A percentile compares a stretch with the other conserved stretches of the same genome.
Evolutionary conservation across 495 filamentous ascomycete genomes (phyloP).

Genomic region (Tuber indicum): DNA sequence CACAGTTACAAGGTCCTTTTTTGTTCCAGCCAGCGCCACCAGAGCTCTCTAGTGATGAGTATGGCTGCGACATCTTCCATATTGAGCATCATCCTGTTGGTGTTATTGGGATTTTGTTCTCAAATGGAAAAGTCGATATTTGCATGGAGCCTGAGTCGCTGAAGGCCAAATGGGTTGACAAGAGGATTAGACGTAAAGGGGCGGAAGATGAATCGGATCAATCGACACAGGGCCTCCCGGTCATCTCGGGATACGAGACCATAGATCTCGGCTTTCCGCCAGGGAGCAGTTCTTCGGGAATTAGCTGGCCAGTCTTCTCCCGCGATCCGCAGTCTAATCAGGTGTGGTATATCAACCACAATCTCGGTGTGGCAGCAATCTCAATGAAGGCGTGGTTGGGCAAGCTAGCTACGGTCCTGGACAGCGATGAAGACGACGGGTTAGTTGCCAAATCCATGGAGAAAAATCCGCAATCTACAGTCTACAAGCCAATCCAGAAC

Average conservation of each 20-base stretch:
- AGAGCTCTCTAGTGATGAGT: slow-evolving; percentile 30
- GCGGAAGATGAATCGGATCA: slow-evolving; percentile 1
- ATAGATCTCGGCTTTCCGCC: slow-evolving; percentile 26
- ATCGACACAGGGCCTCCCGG: slow-evolving; percentile 17
- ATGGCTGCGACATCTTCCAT: slow-evolving; percentile 42
- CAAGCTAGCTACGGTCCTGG: slow-evolving; percentile 27
- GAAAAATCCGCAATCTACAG: slow-evolving; percentile 18
- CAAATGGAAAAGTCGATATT: slow-evolving; percentile 39
- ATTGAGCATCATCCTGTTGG: slow-evolving; percentile 29
- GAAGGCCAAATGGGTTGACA: slow-evolving; percentile 37
- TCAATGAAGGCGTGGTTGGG: slow-evolving; percentile 40
- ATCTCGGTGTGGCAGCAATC: slow-evolving; percentile 31
- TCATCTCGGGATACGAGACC: slow-evolving; percentile 39
- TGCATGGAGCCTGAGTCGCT: slow-evolving; percentile 34
- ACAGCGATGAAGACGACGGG: slow-evolving; percentile 34
- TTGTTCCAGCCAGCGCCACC: slow-evolving; percentile 38
- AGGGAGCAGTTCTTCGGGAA: slow-evolving; percentile 7
- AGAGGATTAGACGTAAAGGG: slow-evolving; percentile 10
- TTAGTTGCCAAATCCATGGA: slow-evolving; percentile 24
- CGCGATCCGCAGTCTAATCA: slow-evolving; percentile 29
- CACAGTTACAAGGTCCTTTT: slow-evolving; percentile 39
- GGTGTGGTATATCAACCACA: slow-evolving; percentile 38
- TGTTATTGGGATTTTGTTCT: slow-evolving; percentile 37
- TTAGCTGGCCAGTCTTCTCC: slow-evolving; percentile 39
- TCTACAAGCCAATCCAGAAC: slow-evolving; percentile 31